phyloP scores from a whole-genome alignment of 1,139 yeast species.

The Yamadazyma oceani region DNA sequence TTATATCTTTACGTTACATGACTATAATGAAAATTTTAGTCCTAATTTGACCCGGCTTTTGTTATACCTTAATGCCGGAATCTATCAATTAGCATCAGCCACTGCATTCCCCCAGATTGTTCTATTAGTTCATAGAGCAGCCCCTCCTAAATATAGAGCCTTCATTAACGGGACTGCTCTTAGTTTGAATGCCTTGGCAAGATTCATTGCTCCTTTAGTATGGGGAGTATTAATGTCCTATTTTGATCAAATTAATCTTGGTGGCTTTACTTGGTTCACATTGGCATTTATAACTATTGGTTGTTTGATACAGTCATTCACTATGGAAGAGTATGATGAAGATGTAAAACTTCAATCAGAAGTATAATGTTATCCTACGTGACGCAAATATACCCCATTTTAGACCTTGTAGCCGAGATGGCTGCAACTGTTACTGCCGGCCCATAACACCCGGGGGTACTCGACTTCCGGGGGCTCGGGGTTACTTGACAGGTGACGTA shows the following conservation, averaged over 20 bases:
- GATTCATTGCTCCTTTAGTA: constrained; percentile 57
- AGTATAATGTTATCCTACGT: too few relatives aligned
- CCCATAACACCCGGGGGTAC: too few relatives aligned
- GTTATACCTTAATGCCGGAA: constrained; percentile 24
- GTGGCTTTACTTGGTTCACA: constrained; percentile 54
- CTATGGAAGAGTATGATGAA: constrained; percentile 28
- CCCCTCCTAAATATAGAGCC: constrained; percentile 50
- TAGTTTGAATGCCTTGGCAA: constrained; percentile 52
- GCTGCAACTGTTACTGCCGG: background rate
- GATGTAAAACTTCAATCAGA: constrained; percentile 8
- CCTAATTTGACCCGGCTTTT: constrained; percentile 23
- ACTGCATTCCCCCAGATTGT: constrained; percentile 17
- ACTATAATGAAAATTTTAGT: constrained; percentile 26
- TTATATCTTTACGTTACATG: constrained; percentile 42
- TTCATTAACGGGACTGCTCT: constrained; percentile 51
- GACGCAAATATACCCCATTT: too few relatives aligned
- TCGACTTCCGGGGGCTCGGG: background rate
- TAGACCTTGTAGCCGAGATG: background rate
- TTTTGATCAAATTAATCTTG: constrained; percentile 41
- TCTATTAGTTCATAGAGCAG: constrained; percentile 47
- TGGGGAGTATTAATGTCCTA: constrained; percentile 60
- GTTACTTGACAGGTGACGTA: constrained; percentile 1
- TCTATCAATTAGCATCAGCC: constrained; percentile 39
- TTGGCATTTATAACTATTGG: constrained; percentile 36
- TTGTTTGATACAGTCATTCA: constrained; percentile 31